A percentile compares a stretch with the other conserved stretches of the same genome.
phyloP scores from a whole-genome alignment of 169 alveolate genomes.

The Ichthyophthirius multifiliis region DNA sequence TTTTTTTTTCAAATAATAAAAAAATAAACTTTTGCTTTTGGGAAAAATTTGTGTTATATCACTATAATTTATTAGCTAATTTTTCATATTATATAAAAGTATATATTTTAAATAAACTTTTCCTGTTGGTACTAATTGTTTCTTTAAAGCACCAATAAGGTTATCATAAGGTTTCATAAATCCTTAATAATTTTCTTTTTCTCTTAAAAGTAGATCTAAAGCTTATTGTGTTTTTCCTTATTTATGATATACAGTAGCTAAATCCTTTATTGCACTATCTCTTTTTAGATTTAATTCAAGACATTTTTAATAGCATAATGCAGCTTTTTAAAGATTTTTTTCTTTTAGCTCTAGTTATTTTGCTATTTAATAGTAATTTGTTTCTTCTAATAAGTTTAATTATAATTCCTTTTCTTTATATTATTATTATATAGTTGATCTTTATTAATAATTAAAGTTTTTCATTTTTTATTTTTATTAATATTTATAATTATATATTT shows the following conservation, averaged over 20 bases:
- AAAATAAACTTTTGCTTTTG: not conserved
- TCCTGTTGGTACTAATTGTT: not conserved
- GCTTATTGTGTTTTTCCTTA: not conserved
- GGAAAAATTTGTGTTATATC: not conserved
- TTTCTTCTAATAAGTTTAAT: too few species aligned
- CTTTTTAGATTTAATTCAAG: not conserved
- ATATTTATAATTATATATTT: too few species aligned
- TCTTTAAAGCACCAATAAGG: not conserved
- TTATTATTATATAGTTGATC: too few species aligned
- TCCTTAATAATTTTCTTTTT: slow-evolving; percentile 1
- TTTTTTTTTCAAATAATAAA: not conserved
- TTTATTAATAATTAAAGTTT: too few species aligned
- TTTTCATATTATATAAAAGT: not conserved
- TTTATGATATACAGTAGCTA: not conserved
- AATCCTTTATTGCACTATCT: not conserved
- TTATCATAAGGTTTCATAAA: not conserved
- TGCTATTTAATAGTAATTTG: not conserved
- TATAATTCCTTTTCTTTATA: too few species aligned
- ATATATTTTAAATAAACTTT: not conserved
- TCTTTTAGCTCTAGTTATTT: not conserved
- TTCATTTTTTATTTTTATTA: too few species aligned
- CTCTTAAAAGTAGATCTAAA: not conserved
- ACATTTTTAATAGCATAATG: not conserved
- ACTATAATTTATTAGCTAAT: not conserved
- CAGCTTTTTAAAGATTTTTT: not conserved